These are phyloP conservation scores for Penicillium flavigenum DNA, from an alignment of 495 filamentous ascomycete genomes.

Conservation along the genomic window DNA sequence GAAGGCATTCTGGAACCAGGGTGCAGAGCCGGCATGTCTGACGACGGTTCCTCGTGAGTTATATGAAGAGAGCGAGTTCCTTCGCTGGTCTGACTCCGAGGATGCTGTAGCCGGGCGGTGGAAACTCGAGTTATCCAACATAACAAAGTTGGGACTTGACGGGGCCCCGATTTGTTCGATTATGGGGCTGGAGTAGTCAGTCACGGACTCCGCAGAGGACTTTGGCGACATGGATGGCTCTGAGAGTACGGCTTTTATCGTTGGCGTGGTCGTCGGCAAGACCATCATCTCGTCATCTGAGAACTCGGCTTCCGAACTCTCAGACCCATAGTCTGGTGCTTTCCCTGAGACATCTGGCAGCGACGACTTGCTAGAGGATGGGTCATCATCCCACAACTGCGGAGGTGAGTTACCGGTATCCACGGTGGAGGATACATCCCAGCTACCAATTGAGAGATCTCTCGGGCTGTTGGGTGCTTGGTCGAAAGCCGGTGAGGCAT, in stretches of 20 bases:
- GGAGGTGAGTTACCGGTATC: conserved; percentile 43
- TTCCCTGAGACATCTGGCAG: conserved; percentile 38
- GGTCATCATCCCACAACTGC: conserved; percentile 48
- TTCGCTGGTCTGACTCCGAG: conserved; percentile 39
- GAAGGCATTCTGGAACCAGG: conserved; percentile 39
- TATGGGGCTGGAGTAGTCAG: conserved; percentile 44
- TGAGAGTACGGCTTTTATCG: conserved; percentile 43
- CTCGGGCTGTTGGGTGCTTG: conserved; percentile 33
- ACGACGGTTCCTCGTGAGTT: conserved; percentile 54
- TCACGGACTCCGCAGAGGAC: conserved; percentile 17
- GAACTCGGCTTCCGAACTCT: conserved; percentile 31
- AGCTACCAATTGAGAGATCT: conserved; percentile 34
- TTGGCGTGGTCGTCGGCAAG: conserved; percentile 38
- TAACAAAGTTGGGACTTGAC: conserved; percentile 48
- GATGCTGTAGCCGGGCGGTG: conserved; percentile 36
- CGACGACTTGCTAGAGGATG: conserved; percentile 43
- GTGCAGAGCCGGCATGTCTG: conserved; percentile 36
- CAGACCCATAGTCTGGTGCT: conserved; percentile 19
- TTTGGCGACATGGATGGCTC: conserved; percentile 30
- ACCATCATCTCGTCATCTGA: conserved; percentile 43
- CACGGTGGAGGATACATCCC: conserved; percentile 45
- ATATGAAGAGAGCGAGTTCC: conserved; percentile 48
- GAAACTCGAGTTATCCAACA: conserved; percentile 46
- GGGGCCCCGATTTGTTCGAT: conserved; percentile 43
- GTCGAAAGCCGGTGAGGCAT: conserved; percentile 33